Evolutionary conservation across 1,139 yeast species (phyloP), one percentile per base, ranked within the genome.

Genomic region (Meyerozyma sp.): DNA sequence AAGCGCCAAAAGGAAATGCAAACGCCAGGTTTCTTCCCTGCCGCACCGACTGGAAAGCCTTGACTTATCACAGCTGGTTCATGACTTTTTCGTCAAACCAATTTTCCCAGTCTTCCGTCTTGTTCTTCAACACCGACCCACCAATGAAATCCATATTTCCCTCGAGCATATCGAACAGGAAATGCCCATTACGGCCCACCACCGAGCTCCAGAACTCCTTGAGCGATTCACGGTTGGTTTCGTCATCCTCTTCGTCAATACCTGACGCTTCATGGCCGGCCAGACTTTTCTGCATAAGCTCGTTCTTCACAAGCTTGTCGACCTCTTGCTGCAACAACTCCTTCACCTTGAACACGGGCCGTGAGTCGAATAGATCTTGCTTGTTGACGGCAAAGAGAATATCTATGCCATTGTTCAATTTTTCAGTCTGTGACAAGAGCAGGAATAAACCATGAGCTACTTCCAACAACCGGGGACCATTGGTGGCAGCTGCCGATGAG

Each of bases 41-140:
- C 66, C n/a, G 82, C 62, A 1, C 88, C 88, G 5, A 65, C 56
- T 18, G 50, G 32, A 11, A 40, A 36, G 14, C 44, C 46, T 9
- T 27, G 39, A 34, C 20, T 14, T 10, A 3, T 18, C 30, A 36
- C 25, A 26, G 40, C 27, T 34, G 37, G 37, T 83, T 83, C 10
- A 81, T 84, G 11, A 81, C 84, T 50, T 77, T 73, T 58, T 83
- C 93, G 51, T 82, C 86, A 39, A 89, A 68, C 96, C 96, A 90
- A 51, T 81, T 73, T 51, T 78, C 79, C 90, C 95, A 85, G 25
- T 66, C 63, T 14, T 70, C 77, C 30, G 75, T 68, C 40, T 82
- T 75, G 18, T 68, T 67, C 53, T 75, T 77, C 55, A 71, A 65
- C 2, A 85, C 86, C 50, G 90, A 83, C 2, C 96, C 96, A 18